Evolutionary conservation across 2,329 filamentous ascomycete genomes (phyloP).

Genomic region (Fusarium sp.): DNA sequence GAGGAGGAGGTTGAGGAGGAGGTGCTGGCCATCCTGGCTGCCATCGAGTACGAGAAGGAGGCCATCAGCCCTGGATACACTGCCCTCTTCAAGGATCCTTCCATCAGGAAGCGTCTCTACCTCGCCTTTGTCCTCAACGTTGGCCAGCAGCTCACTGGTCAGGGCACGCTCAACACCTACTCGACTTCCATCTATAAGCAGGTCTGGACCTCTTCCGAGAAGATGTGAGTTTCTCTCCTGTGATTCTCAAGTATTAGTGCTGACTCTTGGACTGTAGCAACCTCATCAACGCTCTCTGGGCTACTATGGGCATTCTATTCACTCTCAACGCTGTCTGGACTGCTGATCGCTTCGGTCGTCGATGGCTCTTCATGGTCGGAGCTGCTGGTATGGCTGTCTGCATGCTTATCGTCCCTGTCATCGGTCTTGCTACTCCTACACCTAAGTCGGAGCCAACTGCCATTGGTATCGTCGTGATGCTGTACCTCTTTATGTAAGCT

Average conservation of each 20-base stretch:
- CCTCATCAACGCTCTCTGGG: conserved; percentile 77
- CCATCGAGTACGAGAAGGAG: conserved; percentile 75
- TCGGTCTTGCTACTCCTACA: conserved; percentile 60
- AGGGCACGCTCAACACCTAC: conserved; percentile 76
- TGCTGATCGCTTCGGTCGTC: conserved; percentile 73
- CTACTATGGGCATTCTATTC: conserved; percentile 75
- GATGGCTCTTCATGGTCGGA: conserved; percentile 73
- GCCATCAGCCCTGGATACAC: conserved; percentile 68
- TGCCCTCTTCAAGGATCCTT: conserved; percentile 74
- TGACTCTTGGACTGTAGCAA: conserved; percentile 47
- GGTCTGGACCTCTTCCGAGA: conserved; percentile 65
- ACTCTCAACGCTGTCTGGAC: conserved; percentile 77
- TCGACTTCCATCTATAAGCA: conserved; percentile 77
- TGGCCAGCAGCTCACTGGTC: conserved; percentile 75
- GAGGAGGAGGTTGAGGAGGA: conserved; percentile 73
- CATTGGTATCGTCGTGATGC: conserved; percentile 71
- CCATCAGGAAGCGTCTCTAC: conserved; percentile 69
- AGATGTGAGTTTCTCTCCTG: conserved; percentile 53
- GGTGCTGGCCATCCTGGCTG: conserved; percentile 68
- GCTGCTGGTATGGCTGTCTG: conserved; percentile 72
- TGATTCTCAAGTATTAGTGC: background rate
- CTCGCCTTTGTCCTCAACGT: conserved; percentile 73
- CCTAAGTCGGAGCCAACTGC: conserved; percentile 65
- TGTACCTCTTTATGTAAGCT: conserved; percentile 65
- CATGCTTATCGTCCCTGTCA: conserved; percentile 68